These are phyloP conservation scores for Cystoisospora suis DNA, from an alignment of 169 alveolate species.

Conservation along the genomic window DNA sequence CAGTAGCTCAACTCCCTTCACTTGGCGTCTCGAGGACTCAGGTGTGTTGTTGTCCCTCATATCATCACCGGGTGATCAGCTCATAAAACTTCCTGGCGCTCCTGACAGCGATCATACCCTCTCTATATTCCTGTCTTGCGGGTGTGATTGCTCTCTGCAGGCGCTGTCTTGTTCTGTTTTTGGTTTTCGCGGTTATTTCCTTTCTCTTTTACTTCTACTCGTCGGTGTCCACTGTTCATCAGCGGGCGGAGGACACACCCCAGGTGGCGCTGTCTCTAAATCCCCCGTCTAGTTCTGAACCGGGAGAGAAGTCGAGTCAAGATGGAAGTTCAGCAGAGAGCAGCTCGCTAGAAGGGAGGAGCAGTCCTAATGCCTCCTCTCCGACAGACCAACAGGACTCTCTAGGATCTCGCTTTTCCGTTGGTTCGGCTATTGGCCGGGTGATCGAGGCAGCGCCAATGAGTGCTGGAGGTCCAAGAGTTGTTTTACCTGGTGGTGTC, in stretches of 20 bases:
- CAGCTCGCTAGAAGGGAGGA: too few relatives aligned
- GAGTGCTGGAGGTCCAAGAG: background rate
- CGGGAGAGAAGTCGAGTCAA: too few relatives aligned
- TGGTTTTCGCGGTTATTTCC: conserved; percentile 18
- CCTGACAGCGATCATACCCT: background rate
- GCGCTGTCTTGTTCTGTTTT: background rate
- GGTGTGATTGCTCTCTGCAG: background rate
- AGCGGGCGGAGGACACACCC: background rate
- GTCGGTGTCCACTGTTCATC: background rate
- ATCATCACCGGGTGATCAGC: background rate
- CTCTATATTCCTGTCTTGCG: background rate
- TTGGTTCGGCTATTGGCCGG: background rate
- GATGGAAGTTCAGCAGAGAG: background rate
- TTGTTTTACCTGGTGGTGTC: background rate
- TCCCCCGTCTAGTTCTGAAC: background rate
- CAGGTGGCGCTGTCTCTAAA: background rate
- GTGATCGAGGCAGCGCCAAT: conserved; percentile 6
- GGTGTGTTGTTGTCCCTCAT: background rate
- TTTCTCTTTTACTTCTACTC: conserved; percentile 19
- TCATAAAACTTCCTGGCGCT: background rate
- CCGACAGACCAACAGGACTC: too few relatives aligned
- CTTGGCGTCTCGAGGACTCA: background rate
- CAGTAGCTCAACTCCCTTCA: background rate
- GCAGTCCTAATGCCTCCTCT: too few relatives aligned
- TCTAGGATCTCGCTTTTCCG: background rate